Evolutionary conservation across 495 filamentous ascomycete species (phyloP).

Genomic region (Penicillium turbatum): DNA sequence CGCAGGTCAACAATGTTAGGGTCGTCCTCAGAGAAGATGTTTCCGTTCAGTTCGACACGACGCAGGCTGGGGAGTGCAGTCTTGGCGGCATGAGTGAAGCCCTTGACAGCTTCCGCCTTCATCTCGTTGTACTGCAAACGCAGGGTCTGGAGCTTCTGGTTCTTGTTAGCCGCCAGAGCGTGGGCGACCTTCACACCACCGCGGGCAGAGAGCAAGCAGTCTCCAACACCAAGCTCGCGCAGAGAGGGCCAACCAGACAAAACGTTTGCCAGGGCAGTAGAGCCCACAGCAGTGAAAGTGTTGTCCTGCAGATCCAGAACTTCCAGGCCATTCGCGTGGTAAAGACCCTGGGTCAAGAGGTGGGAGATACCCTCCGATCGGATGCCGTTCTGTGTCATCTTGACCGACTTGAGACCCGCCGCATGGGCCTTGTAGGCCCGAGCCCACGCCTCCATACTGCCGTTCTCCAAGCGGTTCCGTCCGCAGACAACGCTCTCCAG

Average conservation of each 20-base stretch:
- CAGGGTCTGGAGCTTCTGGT: constrained; percentile 70
- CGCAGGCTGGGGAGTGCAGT: constrained; percentile 63
- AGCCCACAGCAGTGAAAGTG: constrained; percentile 82
- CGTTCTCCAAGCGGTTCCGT: constrained; percentile 91
- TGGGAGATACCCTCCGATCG: constrained; percentile 83
- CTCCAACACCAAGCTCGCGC: constrained; percentile 80
- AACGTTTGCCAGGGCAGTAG: constrained; percentile 70
- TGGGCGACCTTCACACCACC: constrained; percentile 70
- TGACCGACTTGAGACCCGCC: constrained; percentile 69
- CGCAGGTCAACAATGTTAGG: constrained; percentile 50
- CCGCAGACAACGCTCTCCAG: constrained; percentile 95
- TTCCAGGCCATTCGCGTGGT: constrained; percentile 57
- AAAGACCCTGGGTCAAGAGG: constrained; percentile 71
- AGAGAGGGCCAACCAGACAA: constrained; percentile 70
- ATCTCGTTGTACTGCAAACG: constrained; percentile 95
- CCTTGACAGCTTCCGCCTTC: constrained; percentile 64
- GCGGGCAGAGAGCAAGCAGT: constrained; percentile 77
- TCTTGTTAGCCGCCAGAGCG: constrained; percentile 68
- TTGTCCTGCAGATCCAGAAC: constrained; percentile 94
- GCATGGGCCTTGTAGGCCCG: constrained; percentile 76
- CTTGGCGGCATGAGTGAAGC: constrained; percentile 60
- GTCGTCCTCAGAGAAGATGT: constrained; percentile 89
- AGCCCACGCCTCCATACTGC: constrained; percentile 93
- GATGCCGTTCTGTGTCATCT: constrained; percentile 99
- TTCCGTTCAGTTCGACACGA: constrained; percentile 91